A percentile compares a stretch with the other conserved stretches of the same genome.
Evolutionary conservation across 208 protist genomes (phyloP).

Genomic region (Herpetomonas samuelpessoai): DNA sequence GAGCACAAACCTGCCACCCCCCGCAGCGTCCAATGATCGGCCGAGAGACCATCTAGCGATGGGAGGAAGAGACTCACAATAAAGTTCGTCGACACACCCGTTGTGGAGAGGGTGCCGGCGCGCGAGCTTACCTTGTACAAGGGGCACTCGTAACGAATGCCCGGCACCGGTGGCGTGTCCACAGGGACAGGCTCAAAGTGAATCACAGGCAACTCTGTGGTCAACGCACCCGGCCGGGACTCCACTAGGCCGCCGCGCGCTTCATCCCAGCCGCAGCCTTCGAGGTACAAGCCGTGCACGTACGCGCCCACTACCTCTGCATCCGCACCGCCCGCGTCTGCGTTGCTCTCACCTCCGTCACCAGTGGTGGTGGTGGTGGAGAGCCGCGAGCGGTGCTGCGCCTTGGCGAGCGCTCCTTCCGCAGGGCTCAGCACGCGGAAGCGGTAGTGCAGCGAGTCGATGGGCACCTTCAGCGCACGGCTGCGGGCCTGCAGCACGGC

Average conservation of each 20-base stretch:
- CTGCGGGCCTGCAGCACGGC: slow-evolving; percentile 88
- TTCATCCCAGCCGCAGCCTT: slow-evolving; percentile 80
- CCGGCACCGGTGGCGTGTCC: slow-evolving; percentile 1
- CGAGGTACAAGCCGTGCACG: slow-evolving; percentile 91
- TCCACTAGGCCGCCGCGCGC: slow-evolving; percentile 60
- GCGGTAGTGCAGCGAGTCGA: slow-evolving; percentile 83
- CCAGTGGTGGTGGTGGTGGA: no score
- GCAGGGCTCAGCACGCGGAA: slow-evolving; percentile 39
- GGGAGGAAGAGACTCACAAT: slow-evolving; percentile 80
- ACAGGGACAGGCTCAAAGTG: slow-evolving; percentile 85
- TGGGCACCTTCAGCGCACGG: slow-evolving; percentile 76
- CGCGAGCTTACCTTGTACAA: slow-evolving; percentile 92
- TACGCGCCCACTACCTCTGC: slow-evolving; percentile 67
- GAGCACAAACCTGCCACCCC: slow-evolving; percentile 90
- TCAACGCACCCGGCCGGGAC: slow-evolving; percentile 76
- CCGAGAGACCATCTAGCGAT: slow-evolving; percentile 40
- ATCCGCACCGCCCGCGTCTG: slow-evolving; percentile 22
- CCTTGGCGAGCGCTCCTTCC: slow-evolving; percentile 11
- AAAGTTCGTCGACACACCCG: slow-evolving; percentile 91
- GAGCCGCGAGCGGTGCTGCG: slow-evolving; percentile 22
- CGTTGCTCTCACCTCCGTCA: no score
- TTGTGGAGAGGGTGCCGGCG: slow-evolving; percentile 87
- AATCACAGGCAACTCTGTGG: slow-evolving; percentile 78
- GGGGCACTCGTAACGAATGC: slow-evolving; percentile 77
- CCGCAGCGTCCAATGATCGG: slow-evolving; percentile 90